Evolutionary conservation across 2,329 filamentous ascomycete genomes (phyloP).

Genomic region (Epichloe coenophiala): DNA sequence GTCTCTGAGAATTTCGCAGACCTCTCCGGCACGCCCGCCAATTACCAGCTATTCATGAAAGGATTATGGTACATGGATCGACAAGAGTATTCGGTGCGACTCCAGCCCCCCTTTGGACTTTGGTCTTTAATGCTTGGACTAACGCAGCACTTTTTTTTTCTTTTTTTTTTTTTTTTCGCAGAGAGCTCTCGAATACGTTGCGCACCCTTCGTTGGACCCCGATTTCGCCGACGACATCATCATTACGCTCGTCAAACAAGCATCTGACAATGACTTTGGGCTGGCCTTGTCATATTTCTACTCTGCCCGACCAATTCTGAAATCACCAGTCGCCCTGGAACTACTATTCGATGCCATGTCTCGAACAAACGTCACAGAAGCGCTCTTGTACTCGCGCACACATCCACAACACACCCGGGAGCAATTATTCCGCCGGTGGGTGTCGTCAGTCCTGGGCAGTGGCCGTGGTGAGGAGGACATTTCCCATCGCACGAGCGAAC

Average conservation of each 20-base stretch:
- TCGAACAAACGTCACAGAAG: conserved; percentile 53
- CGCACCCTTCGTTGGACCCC: conserved; percentile 64
- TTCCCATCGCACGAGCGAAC: conserved; percentile 48
- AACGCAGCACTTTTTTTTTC: not conserved
- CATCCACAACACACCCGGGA: conserved; percentile 48
- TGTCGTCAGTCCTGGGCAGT: conserved; percentile 41
- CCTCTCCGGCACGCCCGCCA: conserved; percentile 53
- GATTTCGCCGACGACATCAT: conserved; percentile 79
- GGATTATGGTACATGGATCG: conserved; percentile 73
- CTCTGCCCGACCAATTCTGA: conserved; percentile 59
- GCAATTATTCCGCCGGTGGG: conserved; percentile 52
- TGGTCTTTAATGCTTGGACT: not conserved
- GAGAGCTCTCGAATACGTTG: conserved; percentile 60
- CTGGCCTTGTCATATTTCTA: conserved; percentile 69
- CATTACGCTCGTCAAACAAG: conserved; percentile 49
- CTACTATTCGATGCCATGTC: conserved; percentile 58
- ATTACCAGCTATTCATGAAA: conserved; percentile 69
- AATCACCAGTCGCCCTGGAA: conserved; percentile 45
- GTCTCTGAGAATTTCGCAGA: conserved; percentile 44
- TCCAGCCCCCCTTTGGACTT: not conserved
- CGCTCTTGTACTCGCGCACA: conserved; percentile 58
- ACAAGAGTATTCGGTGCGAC: conserved; percentile 47
- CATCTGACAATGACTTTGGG: conserved; percentile 43
- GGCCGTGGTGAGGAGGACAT: conserved; percentile 23
- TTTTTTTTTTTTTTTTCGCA: conserved; percentile 15